Base-by-base conservation (phyloP, 352 stramenopile genomes). In the Pythium scleroteichum region DNA sequence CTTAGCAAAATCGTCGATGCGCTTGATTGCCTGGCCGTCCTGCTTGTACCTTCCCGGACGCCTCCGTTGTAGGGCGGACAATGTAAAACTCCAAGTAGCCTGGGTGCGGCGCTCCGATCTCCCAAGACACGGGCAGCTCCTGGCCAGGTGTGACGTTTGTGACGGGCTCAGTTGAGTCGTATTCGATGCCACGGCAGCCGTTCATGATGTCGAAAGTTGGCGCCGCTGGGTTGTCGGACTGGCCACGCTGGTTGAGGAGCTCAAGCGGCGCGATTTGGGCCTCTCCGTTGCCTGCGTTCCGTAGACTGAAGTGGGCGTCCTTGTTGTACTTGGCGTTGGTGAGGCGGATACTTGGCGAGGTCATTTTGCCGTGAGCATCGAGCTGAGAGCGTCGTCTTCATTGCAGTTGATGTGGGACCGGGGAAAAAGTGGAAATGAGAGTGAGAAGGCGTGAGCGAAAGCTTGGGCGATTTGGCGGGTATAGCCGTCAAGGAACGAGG, bases 151-250 rank as follows among this genome's bases (percentile, higher is more conserved):
- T 41, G 45, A 86, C 60, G 20, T 62, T 64, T 24, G 74, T 84
- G 48, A 79, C 58, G 39, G 76, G 72, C 55, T 75, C 76, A 17
- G 35, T 58, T 1, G 52, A 49, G 40, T 84, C 74, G 68, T 84
- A 86, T 13, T 81, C 69, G 26, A 79, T 73, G 29, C 74, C 77
- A 24, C 77, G 74, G 42, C 74, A 86, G 4, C 77, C 77, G 61
- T 86, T 86, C 64, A 74, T 75, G 38, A 86, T 75, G 59, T 79
- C 70, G 58, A 83, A 86, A 17, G 74, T 84, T 16, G 66, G 51
- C 13, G 72, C 70, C 2, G 63, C 64, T 0, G 77, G 77, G 13
- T 77, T 62, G 46, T 74, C 75, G 4, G 67, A 55, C 41, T 87
- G 77, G 24, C 60, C 71, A 47, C 77, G 75, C 41, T 79, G 56